Conservation (phyloP, 371 early-diverging fungal species). For the Apophysomyces ossiformis region DNA sequence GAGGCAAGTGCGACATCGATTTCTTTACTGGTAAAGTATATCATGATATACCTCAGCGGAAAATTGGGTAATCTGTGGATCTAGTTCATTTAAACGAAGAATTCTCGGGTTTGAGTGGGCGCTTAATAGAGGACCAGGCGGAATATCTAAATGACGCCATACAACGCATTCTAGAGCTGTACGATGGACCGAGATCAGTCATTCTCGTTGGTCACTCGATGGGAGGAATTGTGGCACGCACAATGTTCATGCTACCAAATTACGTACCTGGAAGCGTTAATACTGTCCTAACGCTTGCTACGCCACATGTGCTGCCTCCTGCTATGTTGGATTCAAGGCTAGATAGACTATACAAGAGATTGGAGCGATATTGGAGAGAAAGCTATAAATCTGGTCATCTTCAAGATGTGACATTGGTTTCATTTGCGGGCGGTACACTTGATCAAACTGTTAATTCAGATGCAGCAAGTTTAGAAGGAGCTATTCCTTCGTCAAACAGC, state of each 20-base stretch:
- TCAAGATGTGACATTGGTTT: constrained; percentile 70
- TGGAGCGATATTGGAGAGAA: constrained; percentile 71
- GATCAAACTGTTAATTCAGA: constrained; percentile 85
- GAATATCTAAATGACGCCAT: constrained; percentile 80
- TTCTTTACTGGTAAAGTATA: constrained; percentile 73
- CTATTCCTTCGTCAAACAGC: constrained; percentile 67
- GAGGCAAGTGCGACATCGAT: constrained; percentile 61
- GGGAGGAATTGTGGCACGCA: constrained; percentile 94
- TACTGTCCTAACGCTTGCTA: constrained; percentile 88
- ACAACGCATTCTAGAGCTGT: constrained; percentile 66
- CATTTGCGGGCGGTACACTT: constrained; percentile 88
- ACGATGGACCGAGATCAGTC: constrained; percentile 65
- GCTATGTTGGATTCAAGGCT: constrained; percentile 73
- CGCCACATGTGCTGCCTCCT: constrained; percentile 87
- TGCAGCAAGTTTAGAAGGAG: constrained; percentile 60
- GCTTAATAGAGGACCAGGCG: constrained; percentile 68
- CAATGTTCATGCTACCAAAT: constrained; percentile 69
- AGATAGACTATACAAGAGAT: constrained; percentile 58
- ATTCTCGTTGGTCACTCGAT: constrained; percentile 92
- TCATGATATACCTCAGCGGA: neutral
- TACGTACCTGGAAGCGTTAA: constrained; percentile 69
- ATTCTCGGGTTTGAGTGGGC: constrained; percentile 67
- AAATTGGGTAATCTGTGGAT: neutral
- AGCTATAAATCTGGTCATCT: constrained; percentile 28
- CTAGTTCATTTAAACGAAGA: constrained; percentile 90